A percentile compares a stretch with the other conserved stretches of the same genome.
Conservation (phyloP, 331 rosid species). For the Dryas integrifolia region DNA sequence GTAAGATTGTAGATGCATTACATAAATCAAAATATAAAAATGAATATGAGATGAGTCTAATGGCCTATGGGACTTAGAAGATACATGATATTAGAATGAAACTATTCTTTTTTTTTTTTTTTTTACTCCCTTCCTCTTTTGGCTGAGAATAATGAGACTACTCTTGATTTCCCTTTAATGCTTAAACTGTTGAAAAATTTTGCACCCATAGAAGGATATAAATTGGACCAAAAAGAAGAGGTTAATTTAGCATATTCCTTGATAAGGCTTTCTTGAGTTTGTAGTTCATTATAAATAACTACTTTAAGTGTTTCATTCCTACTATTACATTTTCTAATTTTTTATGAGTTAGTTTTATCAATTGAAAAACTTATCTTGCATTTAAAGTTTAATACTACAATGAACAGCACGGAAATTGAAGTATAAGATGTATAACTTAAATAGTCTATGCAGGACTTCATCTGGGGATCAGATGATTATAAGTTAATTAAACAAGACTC, state of each 20-base stretch:
- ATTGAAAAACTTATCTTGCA: not conserved
- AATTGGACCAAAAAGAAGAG: not conserved
- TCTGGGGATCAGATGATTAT: not conserved
- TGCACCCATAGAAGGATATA: not conserved
- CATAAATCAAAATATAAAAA: not conserved
- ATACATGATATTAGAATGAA: not conserved
- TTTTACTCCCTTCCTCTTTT: not conserved
- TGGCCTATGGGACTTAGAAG: not conserved
- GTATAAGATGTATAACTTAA: not conserved
- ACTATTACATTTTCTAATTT: not conserved
- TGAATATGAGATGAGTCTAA: not conserved
- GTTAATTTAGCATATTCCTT: not conserved
- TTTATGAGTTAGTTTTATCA: not conserved
- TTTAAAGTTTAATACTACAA: not conserved
- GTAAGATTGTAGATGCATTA: constrained; percentile 13
- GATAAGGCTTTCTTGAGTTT: not conserved
- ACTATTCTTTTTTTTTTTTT: not conserved
- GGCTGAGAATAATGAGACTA: not conserved
- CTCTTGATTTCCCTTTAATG: not conserved
- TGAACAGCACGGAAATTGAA: not conserved
- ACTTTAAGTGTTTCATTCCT: not conserved
- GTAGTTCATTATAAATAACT: not conserved
- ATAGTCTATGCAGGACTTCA: not conserved
- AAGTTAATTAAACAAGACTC: not conserved
- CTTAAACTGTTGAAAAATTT: not conserved